Evolutionary conservation across 2,329 filamentous ascomycete genomes (phyloP), one percentile per base, ranked within the genome.

Genomic region (Paraphoma chrysanthemicola): DNA sequence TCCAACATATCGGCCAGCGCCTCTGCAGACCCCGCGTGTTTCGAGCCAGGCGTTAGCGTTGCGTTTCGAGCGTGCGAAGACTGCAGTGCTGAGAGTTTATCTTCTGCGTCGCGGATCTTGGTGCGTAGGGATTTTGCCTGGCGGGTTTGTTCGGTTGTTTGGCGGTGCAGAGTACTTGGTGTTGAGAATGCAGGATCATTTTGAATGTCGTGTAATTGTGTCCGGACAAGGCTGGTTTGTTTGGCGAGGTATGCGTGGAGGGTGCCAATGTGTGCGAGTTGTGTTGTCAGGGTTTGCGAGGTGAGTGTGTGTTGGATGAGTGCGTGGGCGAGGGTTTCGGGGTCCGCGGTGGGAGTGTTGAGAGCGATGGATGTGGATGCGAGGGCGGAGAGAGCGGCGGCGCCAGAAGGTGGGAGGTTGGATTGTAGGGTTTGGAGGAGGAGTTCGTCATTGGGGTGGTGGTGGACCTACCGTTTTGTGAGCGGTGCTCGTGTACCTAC

Each of bases 131-230:
- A 78, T 71, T 92, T 92, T 47, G 89, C 85, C 53, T 83, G 87
- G 52, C 90, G 87, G 62, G 88, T 87, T 77, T 90, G 86, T 48
- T 95, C 89, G 4, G 88, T 82, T n/a, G 92, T 94, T 62, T 89
- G 84, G 62, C 87, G 86, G 86, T 85, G 3, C 93, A 78, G 0
- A 85, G 69, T 0, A 86, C 77, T 23, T 0, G 85, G 83, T 14
- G 85, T 63, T n/a, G 71, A 56, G 62, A 81, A 80, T 0, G 69
- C 68, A 6, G 74, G 72, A 11, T 72, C 64, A 9, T 57, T 62
- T 49, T 69, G 64, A 1, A 79, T 57, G n/a, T 67, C 53, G 12
- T 59, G 52, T 33, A 78, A 68, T 31, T 75, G 72, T 9, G 61
- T 54, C 17, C 66, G 67, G 2, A 79, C 67, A 11, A 68, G 48